Evolutionary conservation across 164 flowering plant species (phyloP), one percentile per base, ranked within the genome.

Genomic region (Amborella trichopoda): DNA sequence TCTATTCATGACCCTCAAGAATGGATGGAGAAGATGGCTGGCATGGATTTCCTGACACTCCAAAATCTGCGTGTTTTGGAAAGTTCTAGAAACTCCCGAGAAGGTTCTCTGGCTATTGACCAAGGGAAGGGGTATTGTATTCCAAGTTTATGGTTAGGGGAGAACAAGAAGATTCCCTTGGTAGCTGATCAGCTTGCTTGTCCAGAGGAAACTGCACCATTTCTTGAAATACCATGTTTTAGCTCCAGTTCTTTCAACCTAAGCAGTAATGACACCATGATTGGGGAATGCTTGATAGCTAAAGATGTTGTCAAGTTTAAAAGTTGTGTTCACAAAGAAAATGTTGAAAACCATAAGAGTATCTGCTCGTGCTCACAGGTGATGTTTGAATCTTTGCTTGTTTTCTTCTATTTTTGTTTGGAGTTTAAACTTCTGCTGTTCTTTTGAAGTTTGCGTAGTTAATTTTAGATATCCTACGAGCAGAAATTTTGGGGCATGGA

Each of bases 321-420:
- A 17, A 86, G 77, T 61, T 90, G 94, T 55, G 70, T n/a, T n/a
- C n/a, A n/a, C n/a, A n/a, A n/a, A n/a, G 40, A 23, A 6, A 45
- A 47, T 13, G 11, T 53, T 46, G 48, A 4, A 30, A 68, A 55
- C 13, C 49, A 52, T 48, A 45, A 52, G 59, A 73, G 66, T 59
- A 64, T 55, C 41, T 83, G 86, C 46, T 49, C 44, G 4, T 90
- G 95, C 58, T 62, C 72, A 23, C 56, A 74, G 89, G 98, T 86
- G 63, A 11, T 42, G 36, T 19, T 39, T n/a, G n/a, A n/a, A n/a
- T n/a, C n/a, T n/a, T n/a, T n/a, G n/a, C n/a, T n/a, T n/a, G n/a
- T n/a, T n/a, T n/a, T n/a, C n/a, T n/a, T n/a, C n/a, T n/a, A n/a
- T n/a, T n/a, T n/a, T n/a, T n/a, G n/a, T n/a, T n/a, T n/a, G n/a